These are phyloP conservation scores for Choiromyces venosus DNA, from an alignment of 495 filamentous ascomycete species.

Conservation along the genomic window DNA sequence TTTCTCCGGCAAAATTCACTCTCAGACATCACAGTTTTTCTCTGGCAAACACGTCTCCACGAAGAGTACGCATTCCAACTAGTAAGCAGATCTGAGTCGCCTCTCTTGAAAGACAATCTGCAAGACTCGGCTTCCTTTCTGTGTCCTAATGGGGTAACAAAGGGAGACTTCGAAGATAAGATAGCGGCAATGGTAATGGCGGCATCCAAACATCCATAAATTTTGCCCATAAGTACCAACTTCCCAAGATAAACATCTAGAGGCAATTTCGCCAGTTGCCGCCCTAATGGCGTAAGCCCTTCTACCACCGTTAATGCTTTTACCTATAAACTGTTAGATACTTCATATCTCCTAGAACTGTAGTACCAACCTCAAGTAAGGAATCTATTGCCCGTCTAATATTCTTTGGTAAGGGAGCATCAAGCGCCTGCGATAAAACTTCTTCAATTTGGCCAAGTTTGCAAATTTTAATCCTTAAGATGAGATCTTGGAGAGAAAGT, in stretches of 20 bases:
- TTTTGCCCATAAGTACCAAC: constrained; percentile 71
- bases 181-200: constrained; percentile 86
- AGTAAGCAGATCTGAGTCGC: constrained; percentile 86
- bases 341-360: not conserved
- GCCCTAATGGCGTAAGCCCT: constrained; percentile 77
- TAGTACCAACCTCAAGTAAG: constrained; percentile 65
- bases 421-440: constrained; percentile 80
- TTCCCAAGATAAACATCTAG: constrained; percentile 94
- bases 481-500: constrained; percentile 85
- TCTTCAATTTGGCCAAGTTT: constrained; percentile 87
- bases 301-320: constrained; percentile 75
- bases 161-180: constrained; percentile 89
- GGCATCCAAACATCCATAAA: constrained; percentile 87
- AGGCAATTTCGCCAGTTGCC: constrained; percentile 79
- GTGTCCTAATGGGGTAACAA: constrained; percentile 75
- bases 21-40: constrained; percentile 60
- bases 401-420: constrained; percentile 83
- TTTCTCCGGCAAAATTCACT: constrained; percentile 87
- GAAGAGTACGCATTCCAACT: constrained; percentile 86
- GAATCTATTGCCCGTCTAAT: constrained; percentile 87
- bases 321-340: constrained; percentile 17
- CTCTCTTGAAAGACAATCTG: constrained; percentile 67
- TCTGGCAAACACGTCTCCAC: constrained; percentile 72
- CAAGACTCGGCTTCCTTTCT: constrained; percentile 72
- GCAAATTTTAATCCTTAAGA: constrained; percentile 95